Evolutionary conservation across 176 grass and related monocot species (phyloP).

Genomic region (Echinochloa phyllopogon): DNA sequence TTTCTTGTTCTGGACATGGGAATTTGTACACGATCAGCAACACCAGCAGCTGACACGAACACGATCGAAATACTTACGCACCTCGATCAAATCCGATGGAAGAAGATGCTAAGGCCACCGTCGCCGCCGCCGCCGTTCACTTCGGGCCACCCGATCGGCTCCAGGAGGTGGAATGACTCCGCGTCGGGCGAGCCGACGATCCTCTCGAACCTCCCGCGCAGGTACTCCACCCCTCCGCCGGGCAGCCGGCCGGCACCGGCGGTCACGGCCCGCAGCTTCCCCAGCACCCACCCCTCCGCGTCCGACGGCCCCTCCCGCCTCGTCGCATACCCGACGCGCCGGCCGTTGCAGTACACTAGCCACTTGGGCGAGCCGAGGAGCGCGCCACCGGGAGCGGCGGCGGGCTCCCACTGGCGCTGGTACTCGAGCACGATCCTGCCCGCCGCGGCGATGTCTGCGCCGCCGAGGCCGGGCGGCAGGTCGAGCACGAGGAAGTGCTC

Average conservation of each 20-base stretch:
- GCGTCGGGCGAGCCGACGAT: conserved; percentile 54
- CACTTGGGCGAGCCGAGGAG: conserved; percentile 53
- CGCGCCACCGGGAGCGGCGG: background rate
- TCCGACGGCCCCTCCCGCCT: conserved; percentile 46
- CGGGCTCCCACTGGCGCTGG: conserved; percentile 36
- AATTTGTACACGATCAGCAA: background rate
- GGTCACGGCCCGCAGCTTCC: conserved; percentile 43
- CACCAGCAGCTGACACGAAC: background rate
- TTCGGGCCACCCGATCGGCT: conserved; percentile 44
- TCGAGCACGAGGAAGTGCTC: conserved; percentile 50
- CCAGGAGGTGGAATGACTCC: conserved; percentile 62
- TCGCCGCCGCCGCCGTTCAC: background rate
- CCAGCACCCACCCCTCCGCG: conserved; percentile 52
- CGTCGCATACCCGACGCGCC: conserved; percentile 45
- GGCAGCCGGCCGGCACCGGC: conserved; percentile 55
- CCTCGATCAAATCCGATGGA: conserved; percentile 43
- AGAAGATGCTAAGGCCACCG: conserved; percentile 64
- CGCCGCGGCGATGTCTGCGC: conserved; percentile 34
- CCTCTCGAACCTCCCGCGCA: conserved; percentile 58
- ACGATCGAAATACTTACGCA: background rate
- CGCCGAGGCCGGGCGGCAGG: conserved; percentile 38
- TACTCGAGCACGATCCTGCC: conserved; percentile 58
- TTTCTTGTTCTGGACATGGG: background rate
- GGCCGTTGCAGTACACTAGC: conserved; percentile 61
- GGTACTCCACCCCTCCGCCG: conserved; percentile 49